Evolutionary conservation across 1,284 basidiomycete species (phyloP).

Genomic region (Ganoderma leucocontextum): DNA sequence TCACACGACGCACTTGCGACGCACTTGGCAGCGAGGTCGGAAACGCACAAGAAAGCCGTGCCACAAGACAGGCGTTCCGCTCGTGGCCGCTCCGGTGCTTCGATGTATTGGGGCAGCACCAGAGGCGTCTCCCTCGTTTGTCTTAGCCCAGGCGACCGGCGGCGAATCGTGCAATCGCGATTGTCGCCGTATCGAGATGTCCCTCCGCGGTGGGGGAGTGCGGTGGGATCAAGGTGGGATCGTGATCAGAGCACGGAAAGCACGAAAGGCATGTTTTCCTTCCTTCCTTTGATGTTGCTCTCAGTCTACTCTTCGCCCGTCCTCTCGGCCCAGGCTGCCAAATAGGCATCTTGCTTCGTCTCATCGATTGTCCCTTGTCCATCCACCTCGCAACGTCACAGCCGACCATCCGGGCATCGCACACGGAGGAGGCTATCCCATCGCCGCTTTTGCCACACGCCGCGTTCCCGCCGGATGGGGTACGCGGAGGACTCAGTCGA

Average conservation of each 20-base stretch:
- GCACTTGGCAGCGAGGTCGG: not conserved
- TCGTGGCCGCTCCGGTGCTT: constrained; percentile 5
- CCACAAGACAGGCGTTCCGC: constrained; percentile 4
- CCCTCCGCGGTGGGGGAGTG: not conserved
- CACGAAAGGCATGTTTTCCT: not conserved
- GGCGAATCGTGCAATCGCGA: constrained; percentile 1
- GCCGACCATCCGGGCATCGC: not conserved
- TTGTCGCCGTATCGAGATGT: constrained; percentile 6
- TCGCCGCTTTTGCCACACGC: not conserved
- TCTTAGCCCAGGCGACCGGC: not conserved
- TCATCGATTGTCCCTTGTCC: not conserved
- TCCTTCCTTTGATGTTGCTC: not conserved
- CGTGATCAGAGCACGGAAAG: not conserved
- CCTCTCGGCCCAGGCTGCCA: not conserved
- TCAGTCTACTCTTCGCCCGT: not conserved
- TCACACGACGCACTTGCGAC: not conserved
- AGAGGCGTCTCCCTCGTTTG: constrained; percentile 6
- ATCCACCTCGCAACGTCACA: too few relatives aligned
- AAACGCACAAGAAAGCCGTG: constrained; percentile 5
- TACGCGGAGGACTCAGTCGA: not conserved
- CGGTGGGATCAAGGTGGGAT: constrained; percentile 1
- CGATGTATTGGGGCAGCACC: constrained; percentile 8
- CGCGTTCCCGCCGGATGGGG: not conserved
- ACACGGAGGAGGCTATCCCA: not conserved
- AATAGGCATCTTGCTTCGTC: not conserved